Evolutionary conservation across 495 filamentous ascomycete genomes (phyloP), one percentile per base, ranked within the genome.

Genomic region (Penicillium waksmanii): DNA sequence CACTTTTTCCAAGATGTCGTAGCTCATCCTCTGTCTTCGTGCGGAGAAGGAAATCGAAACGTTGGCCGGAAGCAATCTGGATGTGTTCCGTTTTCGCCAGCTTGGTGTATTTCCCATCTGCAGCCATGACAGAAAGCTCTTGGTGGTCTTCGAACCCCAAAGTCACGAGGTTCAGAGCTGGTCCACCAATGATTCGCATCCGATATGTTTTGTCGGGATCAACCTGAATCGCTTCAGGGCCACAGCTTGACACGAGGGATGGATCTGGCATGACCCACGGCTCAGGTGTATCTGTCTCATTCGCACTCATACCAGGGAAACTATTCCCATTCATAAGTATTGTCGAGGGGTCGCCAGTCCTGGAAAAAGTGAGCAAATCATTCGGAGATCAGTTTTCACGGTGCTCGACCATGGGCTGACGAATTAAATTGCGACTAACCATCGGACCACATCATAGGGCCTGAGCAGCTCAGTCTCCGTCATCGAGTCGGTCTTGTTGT

Each of bases 11-110:
- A 10, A 36, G 34, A 9, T 5, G 1, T 36, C 13, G 10, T 12
- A 46, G 10, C n/a, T 21, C 43, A 21, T 46, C n/a, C n/a, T 17
- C 12, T 2, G 12, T 46, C 55, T 51, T 51, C 36, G 21, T 48
- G 9, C 49, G 52, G 53, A 47, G 51, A 31, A 40, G 13, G 33
- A 50, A 51, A 12, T 40, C 51, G 51, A 21, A 9, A 19, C 51
- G 25, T 10, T 54, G 31, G 15, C 55, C 49, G 33, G 52, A 50
- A 34, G 33, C 36, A 34, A 42, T 50, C 55, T 51, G 58, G 38
- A 40, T 62, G 12, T 2, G 10, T 12, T 46, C 43, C 8, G 43
- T 46, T 13, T 46, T 8, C 10, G 43, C 43, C 8, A n/a, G 43
- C n/a, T 46, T n/a, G n/a, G 43, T 46, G 3, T 46, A 46, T 9